Conservation (phyloP, 345 rosid genomes). For the Capsella bursapastoris region DNA sequence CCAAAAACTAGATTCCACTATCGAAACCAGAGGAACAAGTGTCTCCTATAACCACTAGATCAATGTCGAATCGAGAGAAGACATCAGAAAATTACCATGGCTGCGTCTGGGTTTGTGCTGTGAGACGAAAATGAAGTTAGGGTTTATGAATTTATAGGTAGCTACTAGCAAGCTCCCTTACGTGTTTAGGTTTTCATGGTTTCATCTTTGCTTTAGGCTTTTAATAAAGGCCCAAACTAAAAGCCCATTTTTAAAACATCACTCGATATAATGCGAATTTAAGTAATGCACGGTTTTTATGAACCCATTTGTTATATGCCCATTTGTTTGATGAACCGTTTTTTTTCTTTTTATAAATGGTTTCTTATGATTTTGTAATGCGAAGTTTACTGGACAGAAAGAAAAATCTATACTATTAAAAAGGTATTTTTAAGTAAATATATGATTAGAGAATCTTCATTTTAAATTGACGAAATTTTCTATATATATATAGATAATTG, state of each 20-base stretch:
- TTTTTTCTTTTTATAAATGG: too few species aligned
- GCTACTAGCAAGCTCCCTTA: neutral
- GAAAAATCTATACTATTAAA: too few species aligned
- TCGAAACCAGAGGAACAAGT: neutral
- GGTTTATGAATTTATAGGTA: constrained; percentile 2
- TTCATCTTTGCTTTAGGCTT: neutral
- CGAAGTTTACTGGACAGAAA: too few species aligned
- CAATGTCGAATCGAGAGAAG: neutral
- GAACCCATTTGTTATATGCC: too few species aligned
- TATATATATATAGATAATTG: too few species aligned
- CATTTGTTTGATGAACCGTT: too few species aligned
- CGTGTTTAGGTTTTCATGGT: neutral
- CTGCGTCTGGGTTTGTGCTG: constrained; percentile 1
- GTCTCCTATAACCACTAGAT: neutral
- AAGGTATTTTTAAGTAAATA: too few species aligned
- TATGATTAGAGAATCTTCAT: too few species aligned
- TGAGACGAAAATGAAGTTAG: neutral
- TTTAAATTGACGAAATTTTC: too few species aligned
- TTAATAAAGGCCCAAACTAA: neutral
- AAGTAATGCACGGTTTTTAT: too few species aligned
- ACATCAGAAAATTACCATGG: neutral
- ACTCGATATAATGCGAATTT: too few species aligned
- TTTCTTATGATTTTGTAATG: too few species aligned
- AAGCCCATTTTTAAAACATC: neutral
- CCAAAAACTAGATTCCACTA: neutral